These are phyloP conservation scores for Beauveria varroae DNA, from an alignment of 2,329 filamentous ascomycete genomes.

Conservation along the genomic window DNA sequence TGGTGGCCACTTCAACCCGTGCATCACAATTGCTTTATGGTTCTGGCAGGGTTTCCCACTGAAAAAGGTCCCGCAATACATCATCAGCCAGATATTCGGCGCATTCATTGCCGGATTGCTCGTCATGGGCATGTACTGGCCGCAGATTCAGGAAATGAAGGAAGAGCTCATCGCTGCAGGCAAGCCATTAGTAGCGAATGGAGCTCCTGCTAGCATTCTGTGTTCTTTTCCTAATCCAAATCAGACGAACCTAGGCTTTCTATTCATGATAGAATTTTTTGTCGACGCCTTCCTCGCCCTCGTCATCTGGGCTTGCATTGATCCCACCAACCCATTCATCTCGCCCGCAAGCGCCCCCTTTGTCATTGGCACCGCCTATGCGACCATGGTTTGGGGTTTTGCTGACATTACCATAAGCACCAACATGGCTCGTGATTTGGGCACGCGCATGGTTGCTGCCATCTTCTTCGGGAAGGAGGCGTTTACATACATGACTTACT, in stretches of 20 bases:
- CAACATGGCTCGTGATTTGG: conserved; percentile 51
- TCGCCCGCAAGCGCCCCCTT: conserved; percentile 39
- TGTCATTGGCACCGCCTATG: conserved; percentile 49
- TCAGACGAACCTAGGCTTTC: conserved; percentile 46
- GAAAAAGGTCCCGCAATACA: conserved; percentile 50
- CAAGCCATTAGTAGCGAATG: conserved; percentile 26
- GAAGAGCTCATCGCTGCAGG: conserved; percentile 28
- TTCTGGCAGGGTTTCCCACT: conserved; percentile 52
- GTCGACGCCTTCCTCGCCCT: conserved; percentile 49
- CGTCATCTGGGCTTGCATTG: conserved; percentile 49
- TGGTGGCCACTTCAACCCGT: conserved; percentile 49
- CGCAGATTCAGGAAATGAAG: conserved; percentile 31
- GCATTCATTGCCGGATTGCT: conserved; percentile 47
- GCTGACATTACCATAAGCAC: conserved; percentile 46
- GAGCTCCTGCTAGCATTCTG: conserved; percentile 46
- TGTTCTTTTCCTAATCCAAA: conserved; percentile 43
- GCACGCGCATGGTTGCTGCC: conserved; percentile 50
- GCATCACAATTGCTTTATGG: conserved; percentile 37
- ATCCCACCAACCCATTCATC: conserved; percentile 52
- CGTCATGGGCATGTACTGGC: conserved; percentile 49
- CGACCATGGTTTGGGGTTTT: conserved; percentile 48
- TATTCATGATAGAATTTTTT: conserved; percentile 54
- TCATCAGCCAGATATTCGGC: conserved; percentile 48
- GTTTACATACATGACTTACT: conserved; percentile 29
- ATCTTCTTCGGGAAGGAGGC: conserved; percentile 36